phyloP scores from a whole-genome alignment of 106 monocot species.

The Apostasia ramifera region DNA sequence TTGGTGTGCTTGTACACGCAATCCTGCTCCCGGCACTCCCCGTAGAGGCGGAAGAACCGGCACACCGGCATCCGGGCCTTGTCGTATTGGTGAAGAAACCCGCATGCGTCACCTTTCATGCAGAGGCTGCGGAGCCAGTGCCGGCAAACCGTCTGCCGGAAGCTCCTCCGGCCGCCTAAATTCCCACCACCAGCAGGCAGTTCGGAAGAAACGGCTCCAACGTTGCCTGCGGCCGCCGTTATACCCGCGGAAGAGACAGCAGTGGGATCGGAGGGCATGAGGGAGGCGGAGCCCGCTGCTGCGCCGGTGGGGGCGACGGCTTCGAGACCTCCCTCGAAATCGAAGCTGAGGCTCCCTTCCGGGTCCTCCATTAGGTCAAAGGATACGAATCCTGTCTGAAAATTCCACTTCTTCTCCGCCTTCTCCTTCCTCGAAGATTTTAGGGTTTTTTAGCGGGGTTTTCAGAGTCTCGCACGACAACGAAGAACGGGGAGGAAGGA shows the following conservation, averaged over 20 bases:
- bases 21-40: conserved; percentile 98
- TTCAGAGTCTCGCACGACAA: too few relatives aligned
- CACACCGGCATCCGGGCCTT: conserved; percentile 97
- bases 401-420: too few relatives aligned
- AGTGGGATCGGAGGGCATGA: conserved; percentile 4
- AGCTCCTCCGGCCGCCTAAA: conserved; percentile 51
- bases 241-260: conserved; percentile 4
- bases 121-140: conserved; percentile 94
- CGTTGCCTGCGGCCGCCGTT: neutral
- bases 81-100: conserved; percentile 97
- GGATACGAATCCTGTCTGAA: too few relatives aligned
- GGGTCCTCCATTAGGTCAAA: conserved; percentile 49
- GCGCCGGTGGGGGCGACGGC: conserved; percentile 20
- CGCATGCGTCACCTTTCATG: conserved; percentile 97
- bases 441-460: too few relatives aligned
- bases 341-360: conserved; percentile 85
- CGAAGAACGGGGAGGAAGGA: too few relatives aligned
- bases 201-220: neutral
- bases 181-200: conserved; percentile 6
- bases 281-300: neutral
- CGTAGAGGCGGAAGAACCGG: conserved; percentile 79
- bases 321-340: conserved; percentile 98
- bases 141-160: conserved; percentile 93
- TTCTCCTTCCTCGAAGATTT: too few relatives aligned
- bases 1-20: conserved; percentile 98